Conservation (phyloP, 352 stramenopile species). For the Thraustochytrium sp. region DNA sequence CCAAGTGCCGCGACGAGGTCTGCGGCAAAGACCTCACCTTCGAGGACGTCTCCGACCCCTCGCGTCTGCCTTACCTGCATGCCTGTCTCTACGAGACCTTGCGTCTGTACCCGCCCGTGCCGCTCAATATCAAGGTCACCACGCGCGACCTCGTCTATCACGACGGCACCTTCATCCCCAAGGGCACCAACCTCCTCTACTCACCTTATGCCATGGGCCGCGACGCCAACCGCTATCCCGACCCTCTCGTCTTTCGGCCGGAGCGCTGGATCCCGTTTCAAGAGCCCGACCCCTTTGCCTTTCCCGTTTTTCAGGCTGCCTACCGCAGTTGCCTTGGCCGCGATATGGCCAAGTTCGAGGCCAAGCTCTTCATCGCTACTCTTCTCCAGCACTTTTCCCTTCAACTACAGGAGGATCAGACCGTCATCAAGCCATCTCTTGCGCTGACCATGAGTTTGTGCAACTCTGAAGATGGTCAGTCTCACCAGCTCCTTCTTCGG, state of each 20-base stretch:
- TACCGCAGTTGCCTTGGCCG: constrained; percentile 28
- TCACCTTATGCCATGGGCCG: background rate
- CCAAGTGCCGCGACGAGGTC: constrained; percentile 15
- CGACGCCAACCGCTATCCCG: background rate
- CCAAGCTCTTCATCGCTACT: constrained; percentile 19
- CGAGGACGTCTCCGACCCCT: background rate
- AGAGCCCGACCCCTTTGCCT: constrained; percentile 42
- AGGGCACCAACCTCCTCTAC: background rate
- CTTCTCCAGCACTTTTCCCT: constrained; percentile 44
- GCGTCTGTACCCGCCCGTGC: constrained; percentile 30
- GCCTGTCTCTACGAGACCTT: constrained; percentile 37
- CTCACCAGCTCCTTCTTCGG: background rate
- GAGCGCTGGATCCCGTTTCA: constrained; percentile 40
- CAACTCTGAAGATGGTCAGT: background rate
- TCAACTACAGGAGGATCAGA: constrained; percentile 12
- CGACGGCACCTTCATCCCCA: constrained; percentile 20
- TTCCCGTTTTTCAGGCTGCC: constrained; percentile 44
- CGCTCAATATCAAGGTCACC: constrained; percentile 12
- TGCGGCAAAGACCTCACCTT: background rate
- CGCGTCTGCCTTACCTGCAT: constrained; percentile 44
- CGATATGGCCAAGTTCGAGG: constrained; percentile 46
- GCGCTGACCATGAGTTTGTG: background rate
- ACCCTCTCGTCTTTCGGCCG: background rate
- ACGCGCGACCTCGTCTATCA: background rate
- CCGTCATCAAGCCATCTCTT: background rate